Evolutionary conservation across 1,139 yeast genomes (phyloP).

Genomic region (Geotrichum siamense): DNA sequence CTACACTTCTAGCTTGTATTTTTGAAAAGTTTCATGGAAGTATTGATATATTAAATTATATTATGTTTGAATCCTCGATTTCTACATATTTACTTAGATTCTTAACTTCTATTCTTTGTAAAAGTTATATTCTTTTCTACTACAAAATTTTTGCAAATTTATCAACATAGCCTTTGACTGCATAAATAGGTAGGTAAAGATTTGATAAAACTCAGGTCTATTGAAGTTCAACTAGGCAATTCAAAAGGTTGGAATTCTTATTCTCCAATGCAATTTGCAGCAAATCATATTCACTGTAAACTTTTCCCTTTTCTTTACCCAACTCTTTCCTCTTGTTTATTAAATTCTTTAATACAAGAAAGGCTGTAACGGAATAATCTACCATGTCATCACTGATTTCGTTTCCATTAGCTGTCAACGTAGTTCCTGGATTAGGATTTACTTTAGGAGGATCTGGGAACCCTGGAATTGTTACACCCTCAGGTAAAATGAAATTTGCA

Average conservation of each 20-base stretch:
- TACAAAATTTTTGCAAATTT: no score
- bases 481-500: slow-evolving; percentile 16
- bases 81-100: no score
- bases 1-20: no score
- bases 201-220: background rate
- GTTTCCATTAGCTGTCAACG: slow-evolving; percentile 1
- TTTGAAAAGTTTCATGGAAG: no score
- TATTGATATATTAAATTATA: no score
- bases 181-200: no score
- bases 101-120: no score
- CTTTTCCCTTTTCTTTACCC: background rate
- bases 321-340: slow-evolving; percentile 2
- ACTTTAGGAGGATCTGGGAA: slow-evolving; percentile 23
- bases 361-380: slow-evolving; percentile 2
- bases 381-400: slow-evolving; percentile 3
- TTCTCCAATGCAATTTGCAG: slow-evolving; percentile 2
- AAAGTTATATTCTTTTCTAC: no score
- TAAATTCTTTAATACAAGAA: slow-evolving; percentile 1
- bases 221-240: slow-evolving; percentile 1
- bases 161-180: no score
- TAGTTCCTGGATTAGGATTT: background rate
- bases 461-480: slow-evolving; percentile 34
- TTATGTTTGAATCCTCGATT: no score
- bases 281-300: slow-evolving; percentile 1
- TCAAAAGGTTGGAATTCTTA: background rate